Evolutionary conservation across 805 yeast genomes (phyloP), one percentile per base, ranked within the genome.

Genomic region (Wickerhamiella brachini): DNA sequence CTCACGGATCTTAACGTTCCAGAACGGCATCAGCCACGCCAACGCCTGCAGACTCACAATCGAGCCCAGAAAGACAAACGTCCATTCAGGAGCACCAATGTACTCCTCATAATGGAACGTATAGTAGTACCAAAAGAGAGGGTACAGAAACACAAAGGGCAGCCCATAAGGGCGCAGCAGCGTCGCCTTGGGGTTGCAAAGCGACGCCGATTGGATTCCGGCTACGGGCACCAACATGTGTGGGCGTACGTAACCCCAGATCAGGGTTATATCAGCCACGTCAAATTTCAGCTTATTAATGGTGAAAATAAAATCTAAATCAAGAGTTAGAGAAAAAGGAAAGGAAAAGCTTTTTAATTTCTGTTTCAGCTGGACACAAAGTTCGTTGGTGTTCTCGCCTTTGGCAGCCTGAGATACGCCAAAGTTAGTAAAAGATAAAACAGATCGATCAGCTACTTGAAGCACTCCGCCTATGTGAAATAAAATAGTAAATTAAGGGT

Each of bases 21-120:
- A 90, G 61, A 83, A 83, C n/a, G 97, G 96, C 78, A 87, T 77
- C 65, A 90, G 76, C 82, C 88, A 76, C 52, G 90, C 71, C 64
- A 90, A 71, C 44, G 81, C 70, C 63, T 90, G 94, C 53, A 83
- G 54, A 2, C 95, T 79, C 38, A 83, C 65, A 49, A 89, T 72
- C 5, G 88, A 66, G 54, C 94, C 83, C 22, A 87, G 71, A 62
- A 79, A 89, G 38, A 90, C 93, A 65, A 85, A 86, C 0, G 97
- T 93, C 97, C 98, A 93, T 69, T 90, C 98, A 45, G 83, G 76
- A 23, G 96, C 96, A 45, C 76, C 83, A 61, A 90, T 83, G 64
- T 85, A 85, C 52, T 68, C 71, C 52, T 90, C 97, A 66, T 90
- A 90, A 52, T 81, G 78, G 54, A 70, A 68, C 53, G 66, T 60